Evolutionary conservation across 352 stramenopile species (phyloP), one percentile per base, ranked within the genome.

Genomic region (Globisporangium middletonii): DNA sequence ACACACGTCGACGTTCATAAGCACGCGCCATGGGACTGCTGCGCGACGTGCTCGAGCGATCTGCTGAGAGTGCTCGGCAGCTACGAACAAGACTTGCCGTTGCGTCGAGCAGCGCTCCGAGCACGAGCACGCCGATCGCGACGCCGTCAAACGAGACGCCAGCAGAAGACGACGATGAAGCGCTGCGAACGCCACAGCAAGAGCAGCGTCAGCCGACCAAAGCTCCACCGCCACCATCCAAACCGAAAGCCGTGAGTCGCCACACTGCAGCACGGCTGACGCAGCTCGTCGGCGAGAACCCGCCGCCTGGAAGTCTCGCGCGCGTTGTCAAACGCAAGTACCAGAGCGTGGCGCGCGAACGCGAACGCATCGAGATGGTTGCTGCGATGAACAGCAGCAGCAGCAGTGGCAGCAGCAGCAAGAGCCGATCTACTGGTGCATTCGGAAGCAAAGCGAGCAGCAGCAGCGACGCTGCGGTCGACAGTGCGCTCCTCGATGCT

Each of bases 271-370:
- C 55, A 12, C 54, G 57, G 18, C 28, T 77, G 46, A 62, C 53
- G 28, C 67, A 68, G 48, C 58, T 79, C 3, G 57, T 76, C 12
- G 68, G 65, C 18, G 71, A 76, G 49, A 79, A 76, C 61, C 65
- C 61, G 15, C 59, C 67, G 2, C 60, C 70, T 46, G 67, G 68
- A 19, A 72, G 57, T 27, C 62, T 58, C 6, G 65, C 70, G 19
- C 70, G 73, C 37, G 65, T 83, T 8, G 67, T 77, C 37, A 67
- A 72, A 4, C 56, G 60, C 5, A 70, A 83, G 53, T 83, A 79
- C 59, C 68, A 65, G 58, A 83, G 65, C 59, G 50, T 79, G 8
- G 59, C 63, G 3, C 62, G 71, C 49, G 62, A 82, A 64, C 58
- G 67, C 48, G 57, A 71, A 44, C 42, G 38, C 35, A 46, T 59